Evolutionary conservation across 2,329 filamentous ascomycete genomes (phyloP).

Genomic region (Colletotrichum tropicale): DNA sequence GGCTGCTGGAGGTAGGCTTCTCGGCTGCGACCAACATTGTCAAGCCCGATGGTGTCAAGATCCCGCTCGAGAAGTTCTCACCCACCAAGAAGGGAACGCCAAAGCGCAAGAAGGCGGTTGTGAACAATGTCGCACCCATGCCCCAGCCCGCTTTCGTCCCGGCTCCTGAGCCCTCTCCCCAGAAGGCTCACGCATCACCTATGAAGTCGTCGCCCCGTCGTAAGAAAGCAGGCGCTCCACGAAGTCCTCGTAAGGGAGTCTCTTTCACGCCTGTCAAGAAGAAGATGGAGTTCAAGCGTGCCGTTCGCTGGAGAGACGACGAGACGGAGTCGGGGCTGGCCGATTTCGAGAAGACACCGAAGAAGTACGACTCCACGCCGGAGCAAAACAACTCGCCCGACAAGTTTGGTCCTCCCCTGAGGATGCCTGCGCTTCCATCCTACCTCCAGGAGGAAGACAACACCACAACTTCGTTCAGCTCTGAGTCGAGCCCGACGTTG

Average conservation of each 20-base stretch:
- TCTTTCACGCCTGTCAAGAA: slow-evolving; percentile 84
- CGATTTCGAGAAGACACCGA: slow-evolving; percentile 90
- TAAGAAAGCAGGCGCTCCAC: slow-evolving; percentile 63
- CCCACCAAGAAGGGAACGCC: slow-evolving; percentile 77
- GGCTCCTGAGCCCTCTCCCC: slow-evolving; percentile 25
- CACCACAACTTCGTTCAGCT: slow-evolving; percentile 46
- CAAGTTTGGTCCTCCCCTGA: slow-evolving; percentile 32
- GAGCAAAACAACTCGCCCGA: slow-evolving; percentile 53
- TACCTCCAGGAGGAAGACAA: slow-evolving; percentile 50
- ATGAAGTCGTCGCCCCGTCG: slow-evolving; percentile 81
- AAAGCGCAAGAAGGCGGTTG: slow-evolving; percentile 67
- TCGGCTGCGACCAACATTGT: slow-evolving; percentile 81
- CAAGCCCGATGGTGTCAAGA: slow-evolving; percentile 78
- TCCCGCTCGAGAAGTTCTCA: slow-evolving; percentile 69
- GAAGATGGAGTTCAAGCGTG: slow-evolving; percentile 72
- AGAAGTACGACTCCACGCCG: slow-evolving; percentile 64
- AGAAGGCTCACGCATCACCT: slow-evolving; percentile 55
- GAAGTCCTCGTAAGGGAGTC: slow-evolving; percentile 66
- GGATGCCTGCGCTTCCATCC: slow-evolving; percentile 51
- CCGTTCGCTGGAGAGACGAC: slow-evolving; percentile 92
- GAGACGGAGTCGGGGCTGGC: slow-evolving; percentile 82
- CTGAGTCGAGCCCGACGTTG: slow-evolving; percentile 63
- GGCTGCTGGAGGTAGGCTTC: slow-evolving; percentile 78
- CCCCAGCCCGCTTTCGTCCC: slow-evolving; percentile 45
- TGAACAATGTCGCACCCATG: slow-evolving; percentile 47